Conservation (phyloP, 1,284 basidiomycete species). For the Trichosporon sp. region DNA sequence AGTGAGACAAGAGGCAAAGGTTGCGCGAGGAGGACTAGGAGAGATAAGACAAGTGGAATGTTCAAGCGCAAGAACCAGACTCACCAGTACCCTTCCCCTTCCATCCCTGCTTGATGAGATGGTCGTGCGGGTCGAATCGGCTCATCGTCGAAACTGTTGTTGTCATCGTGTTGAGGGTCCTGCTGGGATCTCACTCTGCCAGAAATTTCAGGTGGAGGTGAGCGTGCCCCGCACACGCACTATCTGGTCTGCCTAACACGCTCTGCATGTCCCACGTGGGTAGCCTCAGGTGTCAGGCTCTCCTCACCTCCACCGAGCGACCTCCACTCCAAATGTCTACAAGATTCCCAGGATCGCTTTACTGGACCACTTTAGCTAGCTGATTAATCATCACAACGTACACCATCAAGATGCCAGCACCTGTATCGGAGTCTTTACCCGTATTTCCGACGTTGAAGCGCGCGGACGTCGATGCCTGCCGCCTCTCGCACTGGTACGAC, state of each 20-base stretch:
- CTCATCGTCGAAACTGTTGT: conserved; percentile 51
- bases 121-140: conserved; percentile 64
- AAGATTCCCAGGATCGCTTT: background rate
- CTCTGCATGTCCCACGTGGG: background rate
- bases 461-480: conserved; percentile 55
- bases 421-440: background rate
- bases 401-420: conserved; percentile 14
- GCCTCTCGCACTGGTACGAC: conserved; percentile 85
- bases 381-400: background rate
- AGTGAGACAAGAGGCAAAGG: background rate
- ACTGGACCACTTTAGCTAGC: too few relatives aligned
- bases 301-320: background rate
- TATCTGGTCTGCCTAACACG: conserved; percentile 3
- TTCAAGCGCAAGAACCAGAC: too few relatives aligned
- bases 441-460: conserved; percentile 13
- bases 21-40: background rate
- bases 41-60: background rate
- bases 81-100: conserved; percentile 63
- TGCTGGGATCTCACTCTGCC: too few relatives aligned
- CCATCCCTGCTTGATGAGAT: conserved; percentile 81
- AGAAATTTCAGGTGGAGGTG: conserved; percentile 7
- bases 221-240: too few relatives aligned
- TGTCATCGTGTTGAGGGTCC: background rate
- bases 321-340: conserved; percentile 12
- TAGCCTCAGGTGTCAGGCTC: background rate